phyloP scores from a whole-genome alignment of 352 stramenopile species.

The Phytophthora rubi region DNA sequence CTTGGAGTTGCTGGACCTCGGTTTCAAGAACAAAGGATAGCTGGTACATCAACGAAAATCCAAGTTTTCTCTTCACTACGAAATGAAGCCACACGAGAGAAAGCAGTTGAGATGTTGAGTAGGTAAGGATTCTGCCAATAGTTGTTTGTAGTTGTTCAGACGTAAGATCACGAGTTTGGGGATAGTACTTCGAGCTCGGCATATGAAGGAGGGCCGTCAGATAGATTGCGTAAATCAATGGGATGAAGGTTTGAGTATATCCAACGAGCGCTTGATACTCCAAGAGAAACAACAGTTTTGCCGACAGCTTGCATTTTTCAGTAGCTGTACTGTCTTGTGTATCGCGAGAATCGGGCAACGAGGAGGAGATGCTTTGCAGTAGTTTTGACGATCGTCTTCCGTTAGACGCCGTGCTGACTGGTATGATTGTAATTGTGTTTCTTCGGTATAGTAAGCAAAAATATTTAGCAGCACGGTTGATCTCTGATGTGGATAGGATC shows the following conservation, averaged over 20 bases:
- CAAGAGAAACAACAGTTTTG: not conserved
- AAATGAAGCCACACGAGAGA: slow-evolving; percentile 1
- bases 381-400: not conserved
- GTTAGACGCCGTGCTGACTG: not conserved
- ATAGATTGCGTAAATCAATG: slow-evolving; percentile 3
- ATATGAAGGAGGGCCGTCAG: not conserved
- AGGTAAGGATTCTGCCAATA: not conserved
- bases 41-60: slow-evolving; percentile 6
- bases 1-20: slow-evolving; percentile 1
- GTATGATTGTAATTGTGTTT: not conserved
- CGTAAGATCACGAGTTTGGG: not conserved
- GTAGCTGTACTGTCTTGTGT: not conserved
- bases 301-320: slow-evolving; percentile 3
- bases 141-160: slow-evolving; percentile 2
- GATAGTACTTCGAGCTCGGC: slow-evolving; percentile 10
- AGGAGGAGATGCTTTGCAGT: not conserved
- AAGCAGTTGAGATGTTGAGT: not conserved
- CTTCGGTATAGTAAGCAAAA: not conserved
- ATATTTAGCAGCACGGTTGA: not conserved
- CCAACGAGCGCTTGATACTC: slow-evolving; percentile 11
- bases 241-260: slow-evolving; percentile 1
- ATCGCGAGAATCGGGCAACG: not conserved
- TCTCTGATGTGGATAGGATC: not conserved
- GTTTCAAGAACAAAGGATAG: slow-evolving; percentile 1
- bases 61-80: slow-evolving; percentile 7